These are phyloP conservation scores for Boletus reticulatus DNA, from an alignment of 768 basidiomycete species.

Conservation along the genomic window DNA sequence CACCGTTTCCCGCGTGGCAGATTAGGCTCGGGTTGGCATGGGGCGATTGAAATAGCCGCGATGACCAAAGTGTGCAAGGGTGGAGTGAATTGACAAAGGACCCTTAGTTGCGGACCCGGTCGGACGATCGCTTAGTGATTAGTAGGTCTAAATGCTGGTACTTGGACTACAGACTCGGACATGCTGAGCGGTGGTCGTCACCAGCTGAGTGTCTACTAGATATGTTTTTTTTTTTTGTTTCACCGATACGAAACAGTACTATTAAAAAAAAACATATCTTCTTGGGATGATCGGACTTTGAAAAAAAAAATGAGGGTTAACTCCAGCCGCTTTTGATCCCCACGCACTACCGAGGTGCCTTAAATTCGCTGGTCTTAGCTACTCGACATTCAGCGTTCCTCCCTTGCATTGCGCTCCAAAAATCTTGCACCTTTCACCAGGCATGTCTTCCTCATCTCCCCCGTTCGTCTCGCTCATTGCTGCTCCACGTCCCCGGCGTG, in stretches of 20 bases:
- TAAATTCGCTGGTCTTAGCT: conserved; percentile 37
- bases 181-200: too few relatives aligned
- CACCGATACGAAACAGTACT: conserved; percentile 14
- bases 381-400: conserved; percentile 31
- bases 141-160: too few relatives aligned
- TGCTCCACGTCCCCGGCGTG: conserved; percentile 21
- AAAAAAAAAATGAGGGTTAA: conserved; percentile 35
- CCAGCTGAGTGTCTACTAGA: too few relatives aligned
- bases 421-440: conserved; percentile 38
- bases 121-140: conserved; percentile 6
- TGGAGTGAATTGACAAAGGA: conserved; percentile 16
- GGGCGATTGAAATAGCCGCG: conserved; percentile 5
- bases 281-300: conserved; percentile 29
- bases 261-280: conserved; percentile 16
- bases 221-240: neutral
- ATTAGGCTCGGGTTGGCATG: conserved; percentile 14
- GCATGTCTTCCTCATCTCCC: conserved; percentile 35
- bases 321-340: conserved; percentile 36
- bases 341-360: conserved; percentile 41
- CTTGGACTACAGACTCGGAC: too few relatives aligned
- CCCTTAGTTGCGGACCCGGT: conserved; percentile 23
- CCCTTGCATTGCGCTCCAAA: conserved; percentile 31
- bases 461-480: conserved; percentile 11
- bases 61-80: conserved; percentile 23
- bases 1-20: neutral